A percentile compares a stretch with the other conserved stretches of the same genome.
These are phyloP conservation scores for Leccinum laetum DNA, from an alignment of 1,284 basidiomycete species.

Conservation along the genomic window DNA sequence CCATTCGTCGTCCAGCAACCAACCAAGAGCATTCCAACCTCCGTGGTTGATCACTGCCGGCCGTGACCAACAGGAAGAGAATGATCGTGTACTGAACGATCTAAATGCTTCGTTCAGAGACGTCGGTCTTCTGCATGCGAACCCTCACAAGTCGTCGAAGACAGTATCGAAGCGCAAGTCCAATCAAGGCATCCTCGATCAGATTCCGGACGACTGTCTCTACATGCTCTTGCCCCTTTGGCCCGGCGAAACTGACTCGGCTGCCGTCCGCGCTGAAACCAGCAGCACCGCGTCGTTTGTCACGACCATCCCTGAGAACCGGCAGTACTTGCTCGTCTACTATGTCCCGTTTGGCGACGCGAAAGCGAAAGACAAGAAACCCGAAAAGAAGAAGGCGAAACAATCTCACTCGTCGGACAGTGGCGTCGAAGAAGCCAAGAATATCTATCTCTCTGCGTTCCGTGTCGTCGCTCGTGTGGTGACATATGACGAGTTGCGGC, in stretches of 20 bases:
- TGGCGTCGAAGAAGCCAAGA: constrained; percentile 38
- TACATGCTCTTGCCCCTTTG: constrained; percentile 84
- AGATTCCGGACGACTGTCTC: constrained; percentile 63
- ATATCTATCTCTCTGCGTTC: constrained; percentile 58
- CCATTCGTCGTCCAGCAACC: constrained; percentile 22
- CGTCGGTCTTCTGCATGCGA: constrained; percentile 71
- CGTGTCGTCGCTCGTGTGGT: constrained; percentile 68
- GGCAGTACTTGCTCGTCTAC: constrained; percentile 73
- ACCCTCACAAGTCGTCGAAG: constrained; percentile 36
- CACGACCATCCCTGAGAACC: constrained; percentile 40
- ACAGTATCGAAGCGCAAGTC: constrained; percentile 20
- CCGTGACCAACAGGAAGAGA: constrained; percentile 62
- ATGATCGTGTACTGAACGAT: constrained; percentile 64
- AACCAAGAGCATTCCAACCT: constrained; percentile 50
- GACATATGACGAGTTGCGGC: constrained; percentile 63
- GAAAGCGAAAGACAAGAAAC: constrained; percentile 31
- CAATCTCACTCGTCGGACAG: constrained; percentile 38
- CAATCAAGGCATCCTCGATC: constrained; percentile 52
- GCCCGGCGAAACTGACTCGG: constrained; percentile 68
- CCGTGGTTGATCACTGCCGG: constrained; percentile 71
- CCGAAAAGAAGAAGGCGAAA: constrained; percentile 34
- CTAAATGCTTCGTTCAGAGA: constrained; percentile 76
- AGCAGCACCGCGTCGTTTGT: constrained; percentile 40
- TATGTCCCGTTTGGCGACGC: constrained; percentile 51
- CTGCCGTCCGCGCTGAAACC: constrained; percentile 27